These are phyloP conservation scores for Neobulgaria alba DNA, from an alignment of 2,329 filamentous ascomycete genomes.

Conservation along the genomic window DNA sequence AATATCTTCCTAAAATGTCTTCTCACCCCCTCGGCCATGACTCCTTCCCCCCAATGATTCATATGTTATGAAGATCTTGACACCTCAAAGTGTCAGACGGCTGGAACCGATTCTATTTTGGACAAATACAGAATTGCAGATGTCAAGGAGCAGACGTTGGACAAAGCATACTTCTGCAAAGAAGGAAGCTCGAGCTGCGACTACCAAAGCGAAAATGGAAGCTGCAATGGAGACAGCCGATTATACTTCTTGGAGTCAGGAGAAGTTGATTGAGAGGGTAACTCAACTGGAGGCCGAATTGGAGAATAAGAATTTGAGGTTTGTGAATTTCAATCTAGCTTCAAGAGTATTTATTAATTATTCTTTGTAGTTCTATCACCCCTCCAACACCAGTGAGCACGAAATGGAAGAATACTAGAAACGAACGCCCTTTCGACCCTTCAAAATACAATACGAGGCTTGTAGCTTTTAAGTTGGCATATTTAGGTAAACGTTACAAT, in stretches of 20 bases:
- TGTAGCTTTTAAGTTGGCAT: constrained; percentile 89
- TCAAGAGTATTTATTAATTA: neutral
- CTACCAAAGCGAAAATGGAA: constrained; percentile 10
- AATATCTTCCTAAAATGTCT: constrained; percentile 3
- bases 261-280: constrained; percentile 60
- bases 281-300: constrained; percentile 59
- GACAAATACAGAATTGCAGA: constrained; percentile 1
- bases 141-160: constrained; percentile 13
- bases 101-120: neutral
- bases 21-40: neutral
- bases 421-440: constrained; percentile 50
- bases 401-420: constrained; percentile 21
- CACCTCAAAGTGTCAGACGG: neutral
- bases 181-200: constrained; percentile 9
- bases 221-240: constrained; percentile 26
- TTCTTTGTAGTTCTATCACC: neutral
- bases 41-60: neutral
- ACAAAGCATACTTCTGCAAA: constrained; percentile 9
- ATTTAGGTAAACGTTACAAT: constrained; percentile 84
- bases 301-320: constrained; percentile 37
- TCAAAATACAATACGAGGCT: constrained; percentile 73
- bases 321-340: constrained; percentile 6
- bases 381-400: neutral
- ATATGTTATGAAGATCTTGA: neutral
- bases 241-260: constrained; percentile 61